These are phyloP conservation scores for Diaporthe velutina DNA, from an alignment of 2,329 filamentous ascomycete genomes.

Conservation along the genomic window DNA sequence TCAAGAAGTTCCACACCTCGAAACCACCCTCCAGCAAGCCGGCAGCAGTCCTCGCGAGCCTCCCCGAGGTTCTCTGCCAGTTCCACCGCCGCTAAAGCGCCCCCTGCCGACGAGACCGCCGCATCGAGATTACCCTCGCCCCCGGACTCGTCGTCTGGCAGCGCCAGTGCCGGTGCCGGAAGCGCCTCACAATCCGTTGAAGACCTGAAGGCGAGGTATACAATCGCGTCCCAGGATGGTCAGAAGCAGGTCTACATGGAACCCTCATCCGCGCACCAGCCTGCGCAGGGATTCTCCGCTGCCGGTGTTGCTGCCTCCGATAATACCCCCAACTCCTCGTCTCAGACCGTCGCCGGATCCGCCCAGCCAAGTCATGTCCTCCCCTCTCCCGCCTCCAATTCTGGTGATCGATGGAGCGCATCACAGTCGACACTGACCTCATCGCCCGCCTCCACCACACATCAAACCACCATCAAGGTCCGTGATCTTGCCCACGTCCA, in stretches of 20 bases:
- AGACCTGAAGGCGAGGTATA: conserved; percentile 41
- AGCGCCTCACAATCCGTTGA: conserved; percentile 33
- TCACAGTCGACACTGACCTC: conserved; percentile 43
- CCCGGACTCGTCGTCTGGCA: conserved; percentile 63
- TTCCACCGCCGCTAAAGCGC: not conserved
- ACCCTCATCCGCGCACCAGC: conserved; percentile 38
- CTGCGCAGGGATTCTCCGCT: conserved; percentile 43
- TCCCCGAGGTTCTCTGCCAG: conserved; percentile 24
- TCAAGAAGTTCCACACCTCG: conserved; percentile 46
- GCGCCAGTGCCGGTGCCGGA: conserved; percentile 53
- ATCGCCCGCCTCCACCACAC: conserved; percentile 52
- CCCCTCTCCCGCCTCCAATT: conserved; percentile 54
- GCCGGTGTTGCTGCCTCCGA: conserved; percentile 38
- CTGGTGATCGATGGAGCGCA: conserved; percentile 44
- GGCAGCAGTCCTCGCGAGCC: conserved; percentile 32
- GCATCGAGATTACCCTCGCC: conserved; percentile 66
- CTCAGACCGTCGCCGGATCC: conserved; percentile 35
- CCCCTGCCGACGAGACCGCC: conserved; percentile 48
- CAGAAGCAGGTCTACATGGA: conserved; percentile 42
- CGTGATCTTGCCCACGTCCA: conserved; percentile 93
- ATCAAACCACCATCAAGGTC: conserved; percentile 77
- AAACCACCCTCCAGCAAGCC: conserved; percentile 44
- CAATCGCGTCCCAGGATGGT: conserved; percentile 44
- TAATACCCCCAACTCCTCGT: conserved; percentile 50
- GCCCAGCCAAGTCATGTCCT: conserved; percentile 43